A percentile compares a stretch with the other conserved stretches of the same genome.
Evolutionary conservation across 2,329 filamentous ascomycete genomes (phyloP).

Genomic region (Mycocentrospora acerina): DNA sequence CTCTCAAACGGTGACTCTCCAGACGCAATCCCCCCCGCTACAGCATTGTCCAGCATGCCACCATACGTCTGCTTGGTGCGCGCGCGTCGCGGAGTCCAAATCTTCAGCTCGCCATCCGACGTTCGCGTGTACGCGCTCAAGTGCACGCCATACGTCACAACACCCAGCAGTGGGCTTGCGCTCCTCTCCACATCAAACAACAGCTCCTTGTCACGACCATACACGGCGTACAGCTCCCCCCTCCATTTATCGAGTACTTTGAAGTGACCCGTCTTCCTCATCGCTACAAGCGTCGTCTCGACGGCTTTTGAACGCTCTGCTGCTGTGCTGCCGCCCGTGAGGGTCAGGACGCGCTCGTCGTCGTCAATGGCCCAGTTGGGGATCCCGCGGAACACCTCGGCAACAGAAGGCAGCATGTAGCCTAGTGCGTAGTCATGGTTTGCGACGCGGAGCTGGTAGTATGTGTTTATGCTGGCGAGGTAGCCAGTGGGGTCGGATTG

Average conservation of each 20-base stretch:
- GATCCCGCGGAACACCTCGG: slow-evolving; percentile 56
- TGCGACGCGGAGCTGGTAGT: slow-evolving; percentile 67
- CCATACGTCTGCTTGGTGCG: slow-evolving; percentile 82
- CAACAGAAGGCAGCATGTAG: slow-evolving; percentile 63
- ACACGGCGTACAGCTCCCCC: slow-evolving; percentile 46
- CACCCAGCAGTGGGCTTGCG: slow-evolving; percentile 46
- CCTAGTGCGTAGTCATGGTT: slow-evolving; percentile 64
- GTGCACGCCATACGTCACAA: slow-evolving; percentile 49
- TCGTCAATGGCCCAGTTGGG: slow-evolving; percentile 64
- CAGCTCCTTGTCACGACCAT: slow-evolving; percentile 40
- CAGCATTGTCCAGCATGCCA: slow-evolving; percentile 92
- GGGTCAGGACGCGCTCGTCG: slow-evolving; percentile 61
- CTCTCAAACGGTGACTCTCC: slow-evolving; percentile 80
- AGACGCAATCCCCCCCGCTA: slow-evolving; percentile 81
- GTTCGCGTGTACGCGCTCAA: slow-evolving; percentile 41
- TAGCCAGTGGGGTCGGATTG: slow-evolving; percentile 61
- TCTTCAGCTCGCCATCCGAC: slow-evolving; percentile 60
- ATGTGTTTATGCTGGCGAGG: slow-evolving; percentile 54
- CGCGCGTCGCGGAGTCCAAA: slow-evolving; percentile 84
- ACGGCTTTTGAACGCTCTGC: slow-evolving; percentile 62
- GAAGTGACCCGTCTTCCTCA: slow-evolving; percentile 72
- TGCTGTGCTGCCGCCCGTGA: slow-evolving; percentile 62
- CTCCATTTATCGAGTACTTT: slow-evolving; percentile 60
- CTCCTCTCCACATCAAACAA: slow-evolving; percentile 47
- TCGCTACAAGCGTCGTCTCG: slow-evolving; percentile 62